Evolutionary conservation across 306 rosid genomes (phyloP), one percentile per base, ranked within the genome.

Genomic region (Trichosanthes cucumerina): DNA sequence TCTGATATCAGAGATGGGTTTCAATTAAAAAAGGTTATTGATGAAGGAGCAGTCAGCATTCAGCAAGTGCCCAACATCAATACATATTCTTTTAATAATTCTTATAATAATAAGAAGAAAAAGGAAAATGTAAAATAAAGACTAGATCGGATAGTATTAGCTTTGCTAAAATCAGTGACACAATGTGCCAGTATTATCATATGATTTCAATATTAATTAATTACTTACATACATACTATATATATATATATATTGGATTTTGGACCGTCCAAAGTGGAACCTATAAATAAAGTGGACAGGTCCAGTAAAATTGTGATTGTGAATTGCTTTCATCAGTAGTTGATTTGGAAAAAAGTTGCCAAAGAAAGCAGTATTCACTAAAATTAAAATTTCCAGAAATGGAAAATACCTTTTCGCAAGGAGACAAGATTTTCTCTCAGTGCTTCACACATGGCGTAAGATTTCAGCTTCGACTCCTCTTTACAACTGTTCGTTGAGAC

Each of bases 281-380:
- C 28, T 21, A 69, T 5, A 69, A 71, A 71, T 23, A 71, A 44
- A 44, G 76, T 44, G 76, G 76, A 71, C 49, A n/a, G 23, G 76
- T 24, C 14, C 36, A 73, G 59, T 60, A 68, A 50, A 50, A 41
- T 68, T 39, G 33, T 68, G 75, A 68, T 5, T 4, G 50, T 18
- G 75, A 28, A 72, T 47, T 72, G 34, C 24, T n/a, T 47, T 72
- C 2, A 16, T 72, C 24, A 47, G 24, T 26, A 6, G 58, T 2
- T 26, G 14, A 47, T 28, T 72, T 72, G 43, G n/a, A 3, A 33
- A 15, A 3, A 71, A 47, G 3, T 50, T 14, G 7, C 24, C 26
- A 71, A 71, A 4, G 8, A 46, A 47, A 71, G 41, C 76, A 21
- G 33, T 23, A 19, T 68, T 28, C 74, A 66, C 26, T 66, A 24